Evolutionary conservation across 306 rosid species (phyloP).

Genomic region (Potentilla sterilis): DNA sequence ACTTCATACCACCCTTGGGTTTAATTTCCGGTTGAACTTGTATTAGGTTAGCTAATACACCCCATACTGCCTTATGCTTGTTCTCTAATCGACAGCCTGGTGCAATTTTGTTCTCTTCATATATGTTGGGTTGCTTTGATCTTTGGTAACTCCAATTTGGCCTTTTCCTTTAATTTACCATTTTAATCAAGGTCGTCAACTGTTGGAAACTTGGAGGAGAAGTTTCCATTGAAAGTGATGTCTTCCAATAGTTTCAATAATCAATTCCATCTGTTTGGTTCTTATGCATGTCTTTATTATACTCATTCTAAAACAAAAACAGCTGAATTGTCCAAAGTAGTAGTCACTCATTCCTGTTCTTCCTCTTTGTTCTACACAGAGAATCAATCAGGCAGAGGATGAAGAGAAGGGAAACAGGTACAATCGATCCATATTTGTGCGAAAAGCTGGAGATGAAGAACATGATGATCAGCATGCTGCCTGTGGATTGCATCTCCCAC

Average conservation of each 20-base stretch:
- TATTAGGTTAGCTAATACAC: too few species aligned
- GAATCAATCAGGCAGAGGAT: background rate
- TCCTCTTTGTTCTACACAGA: background rate
- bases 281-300: background rate
- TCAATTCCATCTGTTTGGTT: background rate
- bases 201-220: background rate
- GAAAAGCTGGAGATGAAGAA: background rate
- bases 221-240: background rate
- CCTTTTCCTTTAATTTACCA: too few species aligned
- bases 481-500: constrained; percentile 18
- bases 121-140: too few species aligned
- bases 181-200: background rate
- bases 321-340: background rate
- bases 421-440: too few species aligned
- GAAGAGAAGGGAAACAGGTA: background rate
- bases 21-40: too few species aligned
- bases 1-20: too few species aligned
- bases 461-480: background rate
- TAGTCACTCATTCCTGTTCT: background rate
- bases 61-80: too few species aligned
- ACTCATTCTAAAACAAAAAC: background rate
- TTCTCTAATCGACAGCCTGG: too few species aligned
- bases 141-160: too few species aligned
- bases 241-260: background rate
- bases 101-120: too few species aligned